Evolutionary conservation across 768 basidiomycete species (phyloP), one percentile per base, ranked within the genome.

Genomic region (Chalciporus sphaerocephalus): DNA sequence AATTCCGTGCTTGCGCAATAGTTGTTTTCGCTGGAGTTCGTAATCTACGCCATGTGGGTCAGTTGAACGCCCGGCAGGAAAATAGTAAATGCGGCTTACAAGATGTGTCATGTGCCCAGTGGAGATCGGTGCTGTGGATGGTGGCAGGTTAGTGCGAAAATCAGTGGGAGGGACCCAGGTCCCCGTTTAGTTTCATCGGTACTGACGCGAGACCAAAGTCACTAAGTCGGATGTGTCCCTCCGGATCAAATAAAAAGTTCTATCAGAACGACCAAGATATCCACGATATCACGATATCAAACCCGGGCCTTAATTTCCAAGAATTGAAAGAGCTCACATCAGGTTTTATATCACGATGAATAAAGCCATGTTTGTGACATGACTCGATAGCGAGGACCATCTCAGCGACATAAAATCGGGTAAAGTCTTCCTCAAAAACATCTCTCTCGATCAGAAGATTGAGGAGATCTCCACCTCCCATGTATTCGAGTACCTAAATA

Each of bases 321-420:
- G 40, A 53, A 55, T 56, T 52, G 43, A 51, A 16, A 44, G 20
- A 25, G 69, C 81, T 62, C 65, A 89, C 87, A 68, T 94, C 90
- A 57, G 92, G 89, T 68, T 96, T 94, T 69, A 97, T 94, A 72
- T 99, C 95, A 50, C 95, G 81, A 72, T 98, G 95, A 59, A 98
- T 96, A 70, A 94, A 98, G 9, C 94, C 94, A 57, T 89, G 83
- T 64, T 84, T 85, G 70, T 96, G 93, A 64, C 92, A 94, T 50
- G 85, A 86, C 64, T 94, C 87, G 51, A 98, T 85, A 23, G 92
- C 91, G 16, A 97, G 78, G 48, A 98, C 75, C 93, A 96, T 96
- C 90, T 97, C 95, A 45, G 94, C 88, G 50, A 93, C 78, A 71
- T 97, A 98, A 74, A 96, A 96, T 53, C 87, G 80, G 48, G 89